Conservation (phyloP, 371 early-diverging fungal genomes). For the Rhizopus arrhizus region DNA sequence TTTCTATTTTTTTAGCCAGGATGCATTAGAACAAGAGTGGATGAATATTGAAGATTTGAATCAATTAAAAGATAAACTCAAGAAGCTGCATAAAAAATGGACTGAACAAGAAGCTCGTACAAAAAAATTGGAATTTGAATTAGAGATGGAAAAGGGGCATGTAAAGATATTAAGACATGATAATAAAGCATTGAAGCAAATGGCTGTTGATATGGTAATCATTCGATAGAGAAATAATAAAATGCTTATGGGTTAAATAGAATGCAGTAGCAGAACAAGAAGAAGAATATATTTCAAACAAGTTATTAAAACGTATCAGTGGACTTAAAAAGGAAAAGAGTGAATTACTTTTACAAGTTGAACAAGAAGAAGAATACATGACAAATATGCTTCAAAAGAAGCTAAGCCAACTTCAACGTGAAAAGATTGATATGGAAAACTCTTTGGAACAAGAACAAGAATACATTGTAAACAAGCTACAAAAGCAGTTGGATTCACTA, state of each 20-base stretch:
- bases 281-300: slow-evolving; percentile 73
- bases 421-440: slow-evolving; percentile 81
- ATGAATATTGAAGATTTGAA: slow-evolving; percentile 38
- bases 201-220: slow-evolving; percentile 64
- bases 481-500: slow-evolving; percentile 62
- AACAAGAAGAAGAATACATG: slow-evolving; percentile 76
- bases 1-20: background rate
- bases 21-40: slow-evolving; percentile 8
- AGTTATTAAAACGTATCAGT: slow-evolving; percentile 65
- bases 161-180: slow-evolving; percentile 69
- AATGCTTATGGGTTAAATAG: slow-evolving; percentile 23
- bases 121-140: slow-evolving; percentile 63
- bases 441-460: slow-evolving; percentile 86
- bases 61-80: slow-evolving; percentile 38
- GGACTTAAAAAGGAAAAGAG: slow-evolving; percentile 74
- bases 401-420: slow-evolving; percentile 73
- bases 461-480: slow-evolving; percentile 74
- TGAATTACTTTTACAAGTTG: slow-evolving; percentile 66
- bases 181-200: slow-evolving; percentile 62
- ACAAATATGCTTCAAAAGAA: slow-evolving; percentile 78
- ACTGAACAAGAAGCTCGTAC: slow-evolving; percentile 48
- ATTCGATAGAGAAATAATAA: too few species aligned
- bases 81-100: slow-evolving; percentile 45
- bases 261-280: slow-evolving; percentile 69
- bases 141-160: slow-evolving; percentile 72